Evolutionary conservation across 2,329 filamentous ascomycete species (phyloP), one percentile per base, ranked within the genome.

Genomic region (Zasmidium citrigriseum): DNA sequence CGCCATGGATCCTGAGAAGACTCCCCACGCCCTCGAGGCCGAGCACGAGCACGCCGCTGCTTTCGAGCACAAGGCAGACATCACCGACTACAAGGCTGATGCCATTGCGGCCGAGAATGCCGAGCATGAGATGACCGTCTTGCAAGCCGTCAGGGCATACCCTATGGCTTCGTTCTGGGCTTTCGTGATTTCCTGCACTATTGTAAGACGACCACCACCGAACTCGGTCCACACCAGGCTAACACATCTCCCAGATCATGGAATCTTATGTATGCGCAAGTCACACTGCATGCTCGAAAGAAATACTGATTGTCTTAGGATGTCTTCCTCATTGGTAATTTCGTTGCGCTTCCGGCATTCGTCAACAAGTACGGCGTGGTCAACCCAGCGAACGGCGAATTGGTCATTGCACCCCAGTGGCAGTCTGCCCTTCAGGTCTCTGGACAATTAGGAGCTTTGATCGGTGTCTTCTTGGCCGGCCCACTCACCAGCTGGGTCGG

Each of bases 271-370:
- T n/a, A n/a, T n/a, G n/a, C n/a, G n/a, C n/a, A n/a, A n/a, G n/a
- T n/a, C n/a, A n/a, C n/a, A n/a, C n/a, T n/a, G n/a, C n/a, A n/a
- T n/a, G n/a, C n/a, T n/a, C n/a, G n/a, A n/a, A n/a, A n/a, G n/a
- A n/a, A n/a, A n/a, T n/a, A n/a, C n/a, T n/a, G n/a, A n/a, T n/a
- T n/a, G 29, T 82, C 84, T 3, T 87, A 85, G 77, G 79, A 79
- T 70, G 81, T 87, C 61, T 86, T 87, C 76, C 74, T 87, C 21
- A 85, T 82, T 67, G 80, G 81, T 50, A 80, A 83, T 58, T 87
- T 87, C 71, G 72, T 86, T 45, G 83, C 84, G 57, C 76, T 81
- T 7, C 54, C 72, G 21, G 59, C 66, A 16, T 86, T 86, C 73
- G 72, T 65, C 25, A 1, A 75, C 0, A 61, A 75, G 3, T n/a